Conservation (phyloP, 2,329 filamentous ascomycete genomes). For the Blastomyces percursus region DNA sequence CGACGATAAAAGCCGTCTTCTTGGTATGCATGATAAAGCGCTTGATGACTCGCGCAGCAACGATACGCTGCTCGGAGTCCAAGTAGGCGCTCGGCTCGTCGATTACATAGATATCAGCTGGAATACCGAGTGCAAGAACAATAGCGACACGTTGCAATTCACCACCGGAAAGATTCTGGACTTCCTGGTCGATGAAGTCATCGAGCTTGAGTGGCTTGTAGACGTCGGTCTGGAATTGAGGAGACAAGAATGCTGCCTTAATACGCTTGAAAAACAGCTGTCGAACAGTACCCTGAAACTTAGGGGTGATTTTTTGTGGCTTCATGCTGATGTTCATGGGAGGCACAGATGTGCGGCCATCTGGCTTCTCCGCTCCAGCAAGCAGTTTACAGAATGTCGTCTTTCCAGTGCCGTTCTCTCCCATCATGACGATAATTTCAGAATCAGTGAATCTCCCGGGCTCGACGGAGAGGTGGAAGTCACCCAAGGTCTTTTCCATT, state of each 20-base stretch:
- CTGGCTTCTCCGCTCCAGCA: constrained; percentile 85
- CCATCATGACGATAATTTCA: constrained; percentile 99
- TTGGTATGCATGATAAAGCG: constrained; percentile 99
- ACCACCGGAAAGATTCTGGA: constrained; percentile 97
- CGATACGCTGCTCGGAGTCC: constrained; percentile 97
- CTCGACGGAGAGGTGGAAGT: constrained; percentile 75
- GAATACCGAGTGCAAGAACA: constrained; percentile 86
- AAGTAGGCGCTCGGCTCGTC: constrained; percentile 97
- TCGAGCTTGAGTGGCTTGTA: constrained; percentile 99
- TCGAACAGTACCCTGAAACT: constrained; percentile 92
- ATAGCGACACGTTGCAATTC: constrained; percentile 99
- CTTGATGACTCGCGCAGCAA: constrained; percentile 96
- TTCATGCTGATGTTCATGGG: constrained; percentile 99
- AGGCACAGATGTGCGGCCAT: constrained; percentile 65
- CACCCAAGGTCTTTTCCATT: constrained; percentile 88
- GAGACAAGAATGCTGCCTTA: constrained; percentile 88
- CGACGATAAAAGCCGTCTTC: constrained; percentile 98
- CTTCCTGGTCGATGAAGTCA: constrained; percentile 98
- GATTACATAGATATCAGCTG: constrained; percentile 96
- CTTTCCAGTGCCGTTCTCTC: constrained; percentile 98
- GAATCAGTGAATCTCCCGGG: constrained; percentile 87
- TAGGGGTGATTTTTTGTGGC: constrained; percentile 97
- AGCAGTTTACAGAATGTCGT: constrained; percentile 97
- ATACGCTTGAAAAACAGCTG: constrained; percentile 99
- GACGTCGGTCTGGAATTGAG: constrained; percentile 98